These are phyloP conservation scores for Ustilago shanxiensis DNA, from an alignment of 1,284 basidiomycete species.

Conservation along the genomic window DNA sequence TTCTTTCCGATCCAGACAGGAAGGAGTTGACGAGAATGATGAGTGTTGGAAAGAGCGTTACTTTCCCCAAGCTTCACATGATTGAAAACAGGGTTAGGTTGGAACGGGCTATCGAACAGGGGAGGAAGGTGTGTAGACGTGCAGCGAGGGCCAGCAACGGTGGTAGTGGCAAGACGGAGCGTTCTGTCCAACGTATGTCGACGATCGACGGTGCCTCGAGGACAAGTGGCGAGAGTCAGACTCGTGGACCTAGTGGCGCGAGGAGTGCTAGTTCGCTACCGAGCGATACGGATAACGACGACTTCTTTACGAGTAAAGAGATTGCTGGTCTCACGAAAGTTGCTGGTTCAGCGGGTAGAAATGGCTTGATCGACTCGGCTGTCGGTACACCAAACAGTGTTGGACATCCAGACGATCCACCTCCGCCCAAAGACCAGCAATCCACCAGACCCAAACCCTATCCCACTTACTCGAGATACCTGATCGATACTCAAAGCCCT, in stretches of 20 bases:
- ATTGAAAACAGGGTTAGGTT: conserved; percentile 67
- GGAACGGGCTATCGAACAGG: conserved; percentile 62
- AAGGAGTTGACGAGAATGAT: conserved; percentile 64
- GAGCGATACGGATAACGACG: conserved; percentile 47
- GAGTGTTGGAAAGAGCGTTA: conserved; percentile 57
- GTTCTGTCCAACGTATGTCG: conserved; percentile 21
- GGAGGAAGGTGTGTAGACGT: conserved; percentile 50
- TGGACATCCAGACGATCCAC: conserved; percentile 19
- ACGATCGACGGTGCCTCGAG: conserved; percentile 25
- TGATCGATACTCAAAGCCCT: conserved; percentile 23
- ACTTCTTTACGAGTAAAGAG: conserved; percentile 45
- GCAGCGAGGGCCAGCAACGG: conserved; percentile 17
- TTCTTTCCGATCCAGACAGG: conserved; percentile 65
- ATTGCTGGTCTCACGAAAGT: conserved; percentile 31
- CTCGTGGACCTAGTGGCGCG: neutral
- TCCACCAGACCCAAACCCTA: conserved; percentile 39
- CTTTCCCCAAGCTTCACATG: conserved; percentile 69
- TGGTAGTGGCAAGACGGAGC: conserved; percentile 12
- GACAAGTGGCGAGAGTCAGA: conserved; percentile 32
- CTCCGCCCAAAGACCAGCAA: conserved; percentile 12
- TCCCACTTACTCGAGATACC: conserved; percentile 37
- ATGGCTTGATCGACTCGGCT: conserved; percentile 22
- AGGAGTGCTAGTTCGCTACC: conserved; percentile 29
- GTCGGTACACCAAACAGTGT: conserved; percentile 42
- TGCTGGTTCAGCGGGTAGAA: conserved; percentile 18